Percentiles rank a stretch among this genome's conserved stretches.
Conservation (phyloP, 176 grass and related monocot species). For the Typha latifolia region DNA sequence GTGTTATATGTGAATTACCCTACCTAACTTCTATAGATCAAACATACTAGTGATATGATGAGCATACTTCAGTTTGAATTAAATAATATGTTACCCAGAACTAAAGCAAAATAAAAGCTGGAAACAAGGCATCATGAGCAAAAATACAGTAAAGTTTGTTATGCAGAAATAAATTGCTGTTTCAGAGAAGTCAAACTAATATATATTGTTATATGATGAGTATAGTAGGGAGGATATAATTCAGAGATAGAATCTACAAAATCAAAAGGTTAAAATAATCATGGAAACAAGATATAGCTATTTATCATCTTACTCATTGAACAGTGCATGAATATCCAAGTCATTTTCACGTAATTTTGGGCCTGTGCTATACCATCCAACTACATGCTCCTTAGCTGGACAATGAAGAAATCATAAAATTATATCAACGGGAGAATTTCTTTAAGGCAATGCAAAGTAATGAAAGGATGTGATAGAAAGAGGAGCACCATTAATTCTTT, state of each 20-base stretch:
- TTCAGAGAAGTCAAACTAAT: too few relatives aligned
- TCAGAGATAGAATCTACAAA: neutral
- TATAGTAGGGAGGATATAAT: neutral
- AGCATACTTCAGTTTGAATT: too few relatives aligned
- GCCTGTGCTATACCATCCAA: constrained; percentile 98
- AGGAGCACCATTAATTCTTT: constrained; percentile 85
- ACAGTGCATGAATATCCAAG: constrained; percentile 81
- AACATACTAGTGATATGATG: too few relatives aligned
- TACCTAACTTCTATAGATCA: too few relatives aligned
- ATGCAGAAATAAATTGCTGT: too few relatives aligned
- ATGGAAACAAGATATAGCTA: neutral
- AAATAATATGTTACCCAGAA: too few relatives aligned
- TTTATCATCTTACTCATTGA: constrained; percentile 59
- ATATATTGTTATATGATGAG: too few relatives aligned
- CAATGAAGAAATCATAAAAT: neutral
- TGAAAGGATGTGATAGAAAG: neutral
- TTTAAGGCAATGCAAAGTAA: neutral
- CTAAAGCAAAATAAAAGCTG: too few relatives aligned
- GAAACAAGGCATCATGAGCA: too few relatives aligned
- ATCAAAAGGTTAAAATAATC: neutral
- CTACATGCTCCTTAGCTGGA: constrained; percentile 94
- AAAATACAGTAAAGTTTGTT: too few relatives aligned
- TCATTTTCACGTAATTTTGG: constrained; percentile 98
- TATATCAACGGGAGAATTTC: too few relatives aligned
- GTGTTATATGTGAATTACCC: too few relatives aligned